Evolutionary conservation across 306 rosid genomes (phyloP).

Genomic region (Casuarina equisetifolia): DNA sequence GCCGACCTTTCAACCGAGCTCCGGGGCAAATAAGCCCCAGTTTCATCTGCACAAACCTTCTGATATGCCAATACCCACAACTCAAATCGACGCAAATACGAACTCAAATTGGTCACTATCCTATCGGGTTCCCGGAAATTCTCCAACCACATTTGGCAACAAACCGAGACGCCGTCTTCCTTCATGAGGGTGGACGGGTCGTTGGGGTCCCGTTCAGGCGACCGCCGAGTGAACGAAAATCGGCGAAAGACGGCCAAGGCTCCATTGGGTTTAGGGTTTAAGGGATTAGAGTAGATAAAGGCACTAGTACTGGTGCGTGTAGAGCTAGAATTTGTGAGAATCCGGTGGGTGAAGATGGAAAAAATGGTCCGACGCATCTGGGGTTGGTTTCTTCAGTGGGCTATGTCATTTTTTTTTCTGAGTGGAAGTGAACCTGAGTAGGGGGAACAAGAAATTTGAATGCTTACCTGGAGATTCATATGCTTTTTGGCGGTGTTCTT

Average conservation of each 20-base stretch:
- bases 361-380: slow-evolving; percentile 61
- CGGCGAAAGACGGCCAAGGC: slow-evolving; percentile 15
- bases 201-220: slow-evolving; percentile 53
- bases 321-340: slow-evolving; percentile 28
- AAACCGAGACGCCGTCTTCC: slow-evolving; percentile 72
- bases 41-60: slow-evolving; percentile 77
- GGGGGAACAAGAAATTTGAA: background rate
- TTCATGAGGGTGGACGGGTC: slow-evolving; percentile 65
- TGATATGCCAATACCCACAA: slow-evolving; percentile 91
- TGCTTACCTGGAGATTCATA: background rate
- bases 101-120: slow-evolving; percentile 52
- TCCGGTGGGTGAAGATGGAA: slow-evolving; percentile 43
- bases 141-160: slow-evolving; percentile 79
- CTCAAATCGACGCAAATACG: slow-evolving; percentile 74
- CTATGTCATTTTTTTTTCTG: slow-evolving; percentile 38
- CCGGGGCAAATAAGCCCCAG: slow-evolving; percentile 79
- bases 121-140: slow-evolving; percentile 70
- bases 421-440: background rate
- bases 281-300: slow-evolving; percentile 23
- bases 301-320: slow-evolving; percentile 19
- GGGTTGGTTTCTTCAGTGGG: slow-evolving; percentile 6
- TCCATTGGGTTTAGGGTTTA: slow-evolving; percentile 26
- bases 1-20: slow-evolving; percentile 51
- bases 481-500: no score
- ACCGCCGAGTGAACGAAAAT: slow-evolving; percentile 42